Percentiles rank a stretch among this genome's conserved stretches.
Evolutionary conservation across 768 basidiomycete species (phyloP).

Genomic region (Trametes cubensis): DNA sequence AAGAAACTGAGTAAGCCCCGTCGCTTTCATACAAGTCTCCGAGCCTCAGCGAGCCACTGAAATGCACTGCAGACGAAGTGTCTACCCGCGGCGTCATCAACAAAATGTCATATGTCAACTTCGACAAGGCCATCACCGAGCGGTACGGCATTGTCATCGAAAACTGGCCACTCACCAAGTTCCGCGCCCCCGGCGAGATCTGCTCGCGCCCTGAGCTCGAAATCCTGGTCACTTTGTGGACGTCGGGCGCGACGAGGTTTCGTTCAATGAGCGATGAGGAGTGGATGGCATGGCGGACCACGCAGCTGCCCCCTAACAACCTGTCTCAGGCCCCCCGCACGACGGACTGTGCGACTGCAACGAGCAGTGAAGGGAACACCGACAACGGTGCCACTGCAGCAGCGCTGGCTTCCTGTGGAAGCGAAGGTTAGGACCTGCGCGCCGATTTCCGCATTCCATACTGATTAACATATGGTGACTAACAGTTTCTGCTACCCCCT

Average conservation of each 20-base stretch:
- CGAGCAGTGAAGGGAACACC: no score
- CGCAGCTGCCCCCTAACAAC: no score
- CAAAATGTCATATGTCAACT: slow-evolving; percentile 26
- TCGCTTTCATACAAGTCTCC: no score
- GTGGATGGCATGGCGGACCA: slow-evolving; percentile 16
- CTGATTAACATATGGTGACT: no score
- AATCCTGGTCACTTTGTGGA: slow-evolving; percentile 23
- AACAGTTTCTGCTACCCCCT: no score
- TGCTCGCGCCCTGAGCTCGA: slow-evolving; percentile 20
- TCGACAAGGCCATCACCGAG: slow-evolving; percentile 25
- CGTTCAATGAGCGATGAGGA: slow-evolving; percentile 13
- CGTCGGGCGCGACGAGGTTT: slow-evolving; percentile 23
- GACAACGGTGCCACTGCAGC: no score
- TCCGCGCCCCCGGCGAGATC: slow-evolving; percentile 22
- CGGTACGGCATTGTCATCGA: slow-evolving; percentile 21
- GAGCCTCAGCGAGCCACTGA: no score
- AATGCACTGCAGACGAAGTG: neutral
- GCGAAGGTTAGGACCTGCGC: no score
- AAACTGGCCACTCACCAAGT: slow-evolving; percentile 28
- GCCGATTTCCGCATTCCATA: no score
- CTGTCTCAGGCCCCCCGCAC: no score
- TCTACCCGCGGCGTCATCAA: neutral
- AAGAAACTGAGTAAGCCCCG: neutral
- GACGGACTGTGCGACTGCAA: no score
- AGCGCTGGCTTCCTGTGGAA: no score